phyloP scores from a whole-genome alignment of 768 basidiomycete genomes.

The Termitomyces sp. region DNA sequence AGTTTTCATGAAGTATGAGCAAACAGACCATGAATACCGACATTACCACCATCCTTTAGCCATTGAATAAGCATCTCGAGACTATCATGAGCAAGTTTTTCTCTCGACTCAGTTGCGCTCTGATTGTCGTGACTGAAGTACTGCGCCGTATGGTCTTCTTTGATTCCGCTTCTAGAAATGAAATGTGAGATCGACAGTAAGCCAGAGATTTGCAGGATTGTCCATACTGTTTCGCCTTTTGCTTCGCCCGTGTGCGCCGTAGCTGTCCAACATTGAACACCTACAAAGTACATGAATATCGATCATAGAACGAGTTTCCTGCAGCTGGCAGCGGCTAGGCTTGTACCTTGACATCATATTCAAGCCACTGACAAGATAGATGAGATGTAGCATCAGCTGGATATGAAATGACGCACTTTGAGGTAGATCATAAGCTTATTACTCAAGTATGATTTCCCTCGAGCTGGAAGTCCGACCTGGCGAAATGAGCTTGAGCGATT shows the following conservation, averaged over 20 bases:
- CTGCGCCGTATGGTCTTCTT: slow-evolving; percentile 85
- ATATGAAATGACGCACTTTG: slow-evolving; percentile 48
- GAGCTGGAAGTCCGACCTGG: slow-evolving; percentile 94
- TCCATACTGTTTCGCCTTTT: slow-evolving; percentile 69
- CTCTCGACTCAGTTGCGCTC: slow-evolving; percentile 72
- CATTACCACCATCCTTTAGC: slow-evolving; percentile 94
- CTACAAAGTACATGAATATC: slow-evolving; percentile 30
- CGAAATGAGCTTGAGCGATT: neutral
- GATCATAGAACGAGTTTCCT: neutral
- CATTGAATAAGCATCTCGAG: slow-evolving; percentile 93
- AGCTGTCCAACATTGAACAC: slow-evolving; percentile 99
- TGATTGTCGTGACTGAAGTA: slow-evolving; percentile 89
- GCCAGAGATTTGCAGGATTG: neutral
- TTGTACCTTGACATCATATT: slow-evolving; percentile 90
- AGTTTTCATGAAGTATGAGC: neutral
- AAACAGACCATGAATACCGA: slow-evolving; percentile 87
- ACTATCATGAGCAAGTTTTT: slow-evolving; percentile 85
- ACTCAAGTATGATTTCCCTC: slow-evolving; percentile 97
- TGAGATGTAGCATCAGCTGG: slow-evolving; percentile 1
- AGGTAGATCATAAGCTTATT: slow-evolving; percentile 98
- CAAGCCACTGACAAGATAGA: slow-evolving; percentile 74
- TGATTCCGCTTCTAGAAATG: slow-evolving; percentile 62
- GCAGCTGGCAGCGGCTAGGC: neutral
- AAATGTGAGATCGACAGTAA: neutral
- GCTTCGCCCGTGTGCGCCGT: slow-evolving; percentile 78